Evolutionary conservation across 805 yeast genomes (phyloP), one percentile per base, ranked within the genome.

Genomic region (Myxozyma mucilagina): DNA sequence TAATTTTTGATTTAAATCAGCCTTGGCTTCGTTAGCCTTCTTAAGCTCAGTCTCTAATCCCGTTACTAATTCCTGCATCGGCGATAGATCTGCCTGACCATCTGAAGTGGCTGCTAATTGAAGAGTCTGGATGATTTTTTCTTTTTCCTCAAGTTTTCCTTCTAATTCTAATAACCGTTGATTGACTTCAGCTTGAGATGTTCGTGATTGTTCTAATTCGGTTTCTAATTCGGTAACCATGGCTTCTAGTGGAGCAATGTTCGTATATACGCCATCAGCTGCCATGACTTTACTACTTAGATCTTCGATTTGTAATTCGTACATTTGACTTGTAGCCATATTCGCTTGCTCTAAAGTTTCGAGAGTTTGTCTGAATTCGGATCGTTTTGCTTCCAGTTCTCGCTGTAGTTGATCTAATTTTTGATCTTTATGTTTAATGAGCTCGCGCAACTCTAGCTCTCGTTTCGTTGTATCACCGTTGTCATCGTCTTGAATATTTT

Each of bases 321-420:
- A 64, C 54, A 59, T 48, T 32, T 58, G 61, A 38, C 44, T 56
- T 24, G 66, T 56, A 9, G 66, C 66, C 43, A 47, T 38, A 20
- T 48, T 52, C 9, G 66, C 63, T 38, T 53, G 66, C 34, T 59
- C 61, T 7, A 64, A 53, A 4, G 66, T 44, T 35, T 70, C 74
- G 41, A 71, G 62, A 5, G 70, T 68, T 20, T 59, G 66, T 16
- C 77, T 63, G 64, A 74, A 75, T 67, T 69, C 76, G 49, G 52
- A 68, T 29, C 72, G 66, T 61, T 68, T 73, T 47, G 53, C 65
- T 47, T 66, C 77, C 45, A 70, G 57, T 52, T 70, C 72, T 32
- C 65, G 36, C 60, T 69, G 66, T 56, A 71, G 64, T 8, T 52
- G 62, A 8, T 63, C 65, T 32, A 71, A 70, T 58, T 68, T 70